Conservation (phyloP, 768 basidiomycete species). For the Thelephora ganbajun region DNA sequence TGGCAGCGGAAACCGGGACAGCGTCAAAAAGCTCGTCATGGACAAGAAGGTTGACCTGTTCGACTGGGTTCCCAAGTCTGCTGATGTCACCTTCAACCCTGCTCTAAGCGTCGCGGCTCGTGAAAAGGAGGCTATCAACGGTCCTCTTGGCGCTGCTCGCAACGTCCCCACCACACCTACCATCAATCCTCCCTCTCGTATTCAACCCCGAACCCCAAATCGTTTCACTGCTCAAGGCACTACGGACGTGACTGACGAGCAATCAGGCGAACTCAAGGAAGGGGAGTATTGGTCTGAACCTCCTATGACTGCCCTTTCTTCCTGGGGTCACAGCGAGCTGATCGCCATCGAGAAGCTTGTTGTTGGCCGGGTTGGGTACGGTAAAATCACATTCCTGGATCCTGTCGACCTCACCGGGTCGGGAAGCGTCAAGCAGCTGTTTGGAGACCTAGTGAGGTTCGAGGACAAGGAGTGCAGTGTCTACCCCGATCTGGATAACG, state of each 20-base stretch:
- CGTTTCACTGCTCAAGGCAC: conserved; percentile 26
- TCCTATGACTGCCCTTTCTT: conserved; percentile 55
- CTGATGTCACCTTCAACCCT: conserved; percentile 51
- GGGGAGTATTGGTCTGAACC: conserved; percentile 93
- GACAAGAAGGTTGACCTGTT: conserved; percentile 77
- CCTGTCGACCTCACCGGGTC: conserved; percentile 78
- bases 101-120: conserved; percentile 62
- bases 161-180: neutral
- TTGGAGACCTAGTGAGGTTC: conserved; percentile 81
- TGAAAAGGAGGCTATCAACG: conserved; percentile 46
- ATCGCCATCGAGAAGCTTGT: conserved; percentile 61
- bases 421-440: conserved; percentile 61
- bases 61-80: conserved; percentile 11
- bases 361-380: conserved; percentile 86
- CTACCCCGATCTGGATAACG: conserved; percentile 82
- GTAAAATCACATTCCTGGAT: conserved; percentile 71
- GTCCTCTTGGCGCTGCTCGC: conserved; percentile 16
- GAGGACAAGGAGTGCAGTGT: conserved; percentile 87
- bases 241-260: conserved; percentile 11
- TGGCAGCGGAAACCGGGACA: conserved; percentile 58
- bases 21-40: conserved; percentile 86
- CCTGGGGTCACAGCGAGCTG: conserved; percentile 59
- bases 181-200: conserved; percentile 7
- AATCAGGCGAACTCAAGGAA: conserved; percentile 39
- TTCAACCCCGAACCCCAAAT: conserved; percentile 17